Evolutionary conservation across 176 grass and related monocot genomes (phyloP).

Genomic region (Rhynchospora pubera): DNA sequence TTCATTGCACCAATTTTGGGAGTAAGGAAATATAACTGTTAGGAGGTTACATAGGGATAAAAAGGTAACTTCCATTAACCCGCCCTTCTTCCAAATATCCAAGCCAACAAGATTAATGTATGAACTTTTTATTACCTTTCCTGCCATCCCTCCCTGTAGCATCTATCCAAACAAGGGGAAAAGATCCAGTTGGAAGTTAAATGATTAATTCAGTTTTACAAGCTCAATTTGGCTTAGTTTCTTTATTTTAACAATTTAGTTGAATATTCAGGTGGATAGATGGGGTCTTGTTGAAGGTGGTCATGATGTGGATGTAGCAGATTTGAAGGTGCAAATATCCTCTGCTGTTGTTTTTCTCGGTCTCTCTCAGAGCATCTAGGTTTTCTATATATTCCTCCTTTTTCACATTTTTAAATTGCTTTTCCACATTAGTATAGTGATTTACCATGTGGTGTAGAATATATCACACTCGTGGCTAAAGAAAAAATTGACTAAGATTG

Average conservation of each 20-base stretch:
- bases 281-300: constrained; percentile 99
- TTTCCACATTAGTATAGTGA: not conserved
- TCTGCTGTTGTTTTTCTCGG: constrained; percentile 73
- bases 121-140: no score
- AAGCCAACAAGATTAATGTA: no score
- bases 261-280: constrained; percentile 52
- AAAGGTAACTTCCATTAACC: no score
- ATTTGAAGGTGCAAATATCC: constrained; percentile 84
- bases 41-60: no score
- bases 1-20: no score
- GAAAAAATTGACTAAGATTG: not conserved
- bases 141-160: no score
- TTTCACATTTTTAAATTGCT: not conserved
- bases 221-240: not conserved
- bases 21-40: no score
- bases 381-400: not conserved
- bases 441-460: constrained; percentile 3
- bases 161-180: no score
- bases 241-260: not conserved
- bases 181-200: not conserved
- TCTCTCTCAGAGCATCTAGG: constrained; percentile 44
- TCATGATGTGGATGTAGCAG: constrained; percentile 89
- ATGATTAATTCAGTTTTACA: not conserved
- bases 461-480: not conserved
- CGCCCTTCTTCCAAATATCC: no score